Evolutionary conservation across 2,329 filamentous ascomycete genomes (phyloP), one percentile per base, ranked within the genome.

Genomic region (Calonectria pseudoreteaudii): DNA sequence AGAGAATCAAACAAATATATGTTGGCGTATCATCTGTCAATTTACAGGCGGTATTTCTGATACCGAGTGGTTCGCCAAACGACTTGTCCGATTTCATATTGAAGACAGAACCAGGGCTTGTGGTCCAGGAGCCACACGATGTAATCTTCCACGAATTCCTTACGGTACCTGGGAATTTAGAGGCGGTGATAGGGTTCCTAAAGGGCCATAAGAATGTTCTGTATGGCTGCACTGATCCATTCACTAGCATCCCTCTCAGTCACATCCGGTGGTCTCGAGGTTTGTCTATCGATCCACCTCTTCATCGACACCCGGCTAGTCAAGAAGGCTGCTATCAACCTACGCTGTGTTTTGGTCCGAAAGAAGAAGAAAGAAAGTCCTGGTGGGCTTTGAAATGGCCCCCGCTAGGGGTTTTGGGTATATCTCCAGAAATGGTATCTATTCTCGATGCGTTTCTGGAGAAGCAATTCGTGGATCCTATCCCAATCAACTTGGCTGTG

Each of bases 401-500:
- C 14, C 56, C 56, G 26, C 13, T 60, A 11, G 56, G 56, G 3
- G 23, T 28, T 18, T 28, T 41, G 16, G 56, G 34, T 2, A 60
- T 60, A 38, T 26, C 56, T 6, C 26, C 16, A 38, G 56, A 60
- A 38, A 60, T 60, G 56, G 34, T 60, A 13, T 41, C 34, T 28
- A 60, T 60, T 23, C n/a, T 60, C 4, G 28, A 60, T 41, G 34
- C 23, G 13, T 60, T 60, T 16, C 30, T 60, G 56, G 23, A 41
- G 34, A 41, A 66, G 41, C 49, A 68, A 7, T 34, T 50, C 0
- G 34, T 31, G 36, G 66, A 68, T 36, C 50, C 50, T 26, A 31
- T 68, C 20, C 66, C 66, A 16, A 41, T 68, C n/a, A 68, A 68
- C 66, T 8, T 68, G 9, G 66, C 52, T 34, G 50, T 68, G 16